These are phyloP conservation scores for Lachnellula subtilissima DNA, from an alignment of 2,329 filamentous ascomycete genomes.

Conservation along the genomic window DNA sequence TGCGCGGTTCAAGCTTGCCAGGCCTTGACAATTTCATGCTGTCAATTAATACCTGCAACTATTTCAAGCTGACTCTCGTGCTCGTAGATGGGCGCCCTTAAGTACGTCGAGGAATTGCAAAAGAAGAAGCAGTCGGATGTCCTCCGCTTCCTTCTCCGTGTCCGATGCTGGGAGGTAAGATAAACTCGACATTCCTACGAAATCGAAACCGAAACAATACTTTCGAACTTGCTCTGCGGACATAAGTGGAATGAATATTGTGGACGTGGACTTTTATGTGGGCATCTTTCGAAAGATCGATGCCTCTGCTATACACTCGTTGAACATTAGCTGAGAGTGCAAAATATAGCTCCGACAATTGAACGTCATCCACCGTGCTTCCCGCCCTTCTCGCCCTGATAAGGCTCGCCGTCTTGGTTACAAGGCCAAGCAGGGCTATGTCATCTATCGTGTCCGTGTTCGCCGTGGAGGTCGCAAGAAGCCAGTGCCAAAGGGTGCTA, in stretches of 20 bases:
- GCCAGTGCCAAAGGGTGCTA: conserved; percentile 95
- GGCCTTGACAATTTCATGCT: conserved; percentile 3
- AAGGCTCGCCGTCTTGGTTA: conserved; percentile 99
- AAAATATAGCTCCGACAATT: conserved; percentile 99
- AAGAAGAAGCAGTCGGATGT: conserved; percentile 99
- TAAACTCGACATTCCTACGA: conserved; percentile 37
- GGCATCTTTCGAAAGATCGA: conserved; percentile 8
- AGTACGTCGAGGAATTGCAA: conserved; percentile 99
- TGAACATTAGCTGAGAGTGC: conserved; percentile 99
- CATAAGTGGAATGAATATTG: conserved; percentile 29
- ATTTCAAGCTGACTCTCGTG: neutral
- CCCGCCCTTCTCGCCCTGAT: conserved; percentile 95
- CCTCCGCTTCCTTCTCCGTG: conserved; percentile 98
- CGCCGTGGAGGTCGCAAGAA: conserved; percentile 98
- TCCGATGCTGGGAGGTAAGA: conserved; percentile 99
- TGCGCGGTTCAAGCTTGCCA: neutral
- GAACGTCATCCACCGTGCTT: conserved; percentile 99
- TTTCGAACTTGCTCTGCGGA: conserved; percentile 15
- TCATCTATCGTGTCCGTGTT: conserved; percentile 99
- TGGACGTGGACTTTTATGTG: conserved; percentile 24
- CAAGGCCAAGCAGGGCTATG: conserved; percentile 99
- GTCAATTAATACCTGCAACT: neutral
- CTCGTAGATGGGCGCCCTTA: conserved; percentile 78
- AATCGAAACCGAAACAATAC: conserved; percentile 4
- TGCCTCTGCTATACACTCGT: conserved; percentile 90